Conservation (phyloP, 345 rosid genomes). For the Hibiscus trionum region DNA sequence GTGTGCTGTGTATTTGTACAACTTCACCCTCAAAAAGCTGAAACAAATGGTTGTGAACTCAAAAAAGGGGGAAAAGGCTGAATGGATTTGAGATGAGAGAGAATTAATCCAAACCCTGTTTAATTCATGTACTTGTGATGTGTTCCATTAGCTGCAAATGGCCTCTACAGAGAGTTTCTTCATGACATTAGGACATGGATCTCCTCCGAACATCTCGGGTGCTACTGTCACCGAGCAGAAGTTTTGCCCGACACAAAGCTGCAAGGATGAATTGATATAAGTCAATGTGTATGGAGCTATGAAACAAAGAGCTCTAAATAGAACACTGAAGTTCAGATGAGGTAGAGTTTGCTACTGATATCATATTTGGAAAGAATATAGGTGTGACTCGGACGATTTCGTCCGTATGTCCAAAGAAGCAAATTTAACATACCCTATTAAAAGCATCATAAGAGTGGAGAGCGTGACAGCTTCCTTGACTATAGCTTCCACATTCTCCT, state of each 20-base stretch:
- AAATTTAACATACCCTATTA: slow-evolving; percentile 49
- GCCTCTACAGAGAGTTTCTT: slow-evolving; percentile 92
- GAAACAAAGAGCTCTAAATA: not conserved
- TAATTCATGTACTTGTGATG: slow-evolving; percentile 8
- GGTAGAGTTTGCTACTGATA: not conserved
- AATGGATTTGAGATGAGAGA: slow-evolving; percentile 16
- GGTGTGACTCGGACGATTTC: not conserved
- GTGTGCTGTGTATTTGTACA: not conserved
- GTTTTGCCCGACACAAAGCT: slow-evolving; percentile 91
- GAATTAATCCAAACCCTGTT: slow-evolving; percentile 14
- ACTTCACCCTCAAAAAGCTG: not conserved
- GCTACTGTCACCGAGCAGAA: slow-evolving; percentile 92
- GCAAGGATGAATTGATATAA: slow-evolving; percentile 21
- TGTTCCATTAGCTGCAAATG: slow-evolving; percentile 51
- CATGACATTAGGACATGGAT: slow-evolving; percentile 86
- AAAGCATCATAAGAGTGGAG: slow-evolving; percentile 90
- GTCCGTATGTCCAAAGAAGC: not conserved
- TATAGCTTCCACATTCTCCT: slow-evolving; percentile 91
- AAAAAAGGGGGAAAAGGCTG: slow-evolving; percentile 3
- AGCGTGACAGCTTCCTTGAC: slow-evolving; percentile 80
- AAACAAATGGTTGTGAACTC: not conserved
- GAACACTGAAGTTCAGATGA: not conserved
- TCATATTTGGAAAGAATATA: not conserved
- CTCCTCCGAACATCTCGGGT: slow-evolving; percentile 93
- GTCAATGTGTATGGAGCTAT: not conserved